A percentile compares a stretch with the other conserved stretches of the same genome.
These are phyloP conservation scores for Arthroderma sp. DNA, from an alignment of 2,329 filamentous ascomycete species.

Conservation along the genomic window DNA sequence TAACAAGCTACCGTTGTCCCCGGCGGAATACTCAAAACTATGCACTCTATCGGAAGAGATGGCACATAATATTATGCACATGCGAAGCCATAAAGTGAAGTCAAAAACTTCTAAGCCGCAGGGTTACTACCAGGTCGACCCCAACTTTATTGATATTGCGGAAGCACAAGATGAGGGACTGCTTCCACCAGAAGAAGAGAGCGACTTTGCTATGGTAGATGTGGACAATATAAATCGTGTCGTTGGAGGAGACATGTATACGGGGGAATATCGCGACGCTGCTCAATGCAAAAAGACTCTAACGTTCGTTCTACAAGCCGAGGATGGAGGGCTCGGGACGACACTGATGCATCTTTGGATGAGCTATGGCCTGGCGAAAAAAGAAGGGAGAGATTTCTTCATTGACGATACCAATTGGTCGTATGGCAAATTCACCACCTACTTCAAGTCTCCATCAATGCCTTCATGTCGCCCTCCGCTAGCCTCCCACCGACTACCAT, in stretches of 20 bases:
- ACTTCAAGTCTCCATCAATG: constrained; percentile 55
- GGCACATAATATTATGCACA: constrained; percentile 33
- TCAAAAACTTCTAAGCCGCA: constrained; percentile 20
- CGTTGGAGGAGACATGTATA: constrained; percentile 25
- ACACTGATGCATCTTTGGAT: constrained; percentile 71
- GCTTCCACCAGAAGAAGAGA: constrained; percentile 33
- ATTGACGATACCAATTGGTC: constrained; percentile 74
- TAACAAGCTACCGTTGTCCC: constrained; percentile 52
- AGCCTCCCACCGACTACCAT: constrained; percentile 64
- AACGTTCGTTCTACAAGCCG: constrained; percentile 63
- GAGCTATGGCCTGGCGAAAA: constrained; percentile 64
- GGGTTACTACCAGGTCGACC: constrained; percentile 49
- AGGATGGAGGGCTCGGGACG: constrained; percentile 63
- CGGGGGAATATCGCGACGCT: constrained; percentile 27
- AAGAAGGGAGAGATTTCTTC: constrained; percentile 66
- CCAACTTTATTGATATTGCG: constrained; percentile 59
- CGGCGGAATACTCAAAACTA: constrained; percentile 55
- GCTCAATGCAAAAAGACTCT: constrained; percentile 51
- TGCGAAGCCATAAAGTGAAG: constrained; percentile 36
- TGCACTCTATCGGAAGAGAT: constrained; percentile 55
- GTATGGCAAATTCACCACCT: constrained; percentile 61
- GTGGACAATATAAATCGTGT: constrained; percentile 1
- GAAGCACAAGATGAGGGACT: constrained; percentile 56
- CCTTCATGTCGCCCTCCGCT: constrained; percentile 58
- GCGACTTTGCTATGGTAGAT: no score